Percentiles rank a stretch among this genome's conserved stretches.
Conservation (phyloP, 2,329 filamentous ascomycete species). For the Pseudogymnoascus sp. region DNA sequence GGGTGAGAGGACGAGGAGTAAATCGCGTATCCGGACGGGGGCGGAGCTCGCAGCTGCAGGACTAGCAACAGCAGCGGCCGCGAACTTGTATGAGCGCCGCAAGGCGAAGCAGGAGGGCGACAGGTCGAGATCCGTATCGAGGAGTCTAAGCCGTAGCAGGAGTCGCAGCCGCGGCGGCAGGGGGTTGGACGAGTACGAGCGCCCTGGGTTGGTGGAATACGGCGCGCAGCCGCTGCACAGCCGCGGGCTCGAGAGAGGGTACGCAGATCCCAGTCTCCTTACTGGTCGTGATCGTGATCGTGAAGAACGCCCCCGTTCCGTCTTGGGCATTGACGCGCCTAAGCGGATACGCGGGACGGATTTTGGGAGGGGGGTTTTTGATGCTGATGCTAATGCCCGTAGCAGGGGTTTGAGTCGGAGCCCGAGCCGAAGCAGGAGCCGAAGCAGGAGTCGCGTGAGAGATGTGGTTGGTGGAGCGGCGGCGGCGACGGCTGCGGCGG, state of each 20-base stretch:
- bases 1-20: conserved; percentile 33
- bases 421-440: conserved; percentile 17
- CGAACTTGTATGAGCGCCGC: conserved; percentile 52
- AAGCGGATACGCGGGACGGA: conserved; percentile 29
- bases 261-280: background rate
- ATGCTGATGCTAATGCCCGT: conserved; percentile 24
- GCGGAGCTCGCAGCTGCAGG: conserved; percentile 55
- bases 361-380: conserved; percentile 14
- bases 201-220: conserved; percentile 53
- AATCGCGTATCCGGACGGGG: conserved; percentile 38
- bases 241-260: conserved; percentile 21
- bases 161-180: conserved; percentile 39
- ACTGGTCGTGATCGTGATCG: background rate
- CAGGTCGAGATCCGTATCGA: conserved; percentile 24
- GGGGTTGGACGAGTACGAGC: conserved; percentile 27
- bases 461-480: conserved; percentile 47
- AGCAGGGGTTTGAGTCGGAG: conserved; percentile 22
- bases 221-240: conserved; percentile 48
- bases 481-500: conserved; percentile 51
- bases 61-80: conserved; percentile 51
- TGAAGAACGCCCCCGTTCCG: conserved; percentile 31
- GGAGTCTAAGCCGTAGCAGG: conserved; percentile 30
- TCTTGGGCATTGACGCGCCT: conserved; percentile 41
- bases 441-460: conserved; percentile 45
- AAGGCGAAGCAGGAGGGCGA: conserved; percentile 49